Base-by-base conservation (phyloP, 23 red algal genomes). In the Cyanidium caldarium region DNA sequence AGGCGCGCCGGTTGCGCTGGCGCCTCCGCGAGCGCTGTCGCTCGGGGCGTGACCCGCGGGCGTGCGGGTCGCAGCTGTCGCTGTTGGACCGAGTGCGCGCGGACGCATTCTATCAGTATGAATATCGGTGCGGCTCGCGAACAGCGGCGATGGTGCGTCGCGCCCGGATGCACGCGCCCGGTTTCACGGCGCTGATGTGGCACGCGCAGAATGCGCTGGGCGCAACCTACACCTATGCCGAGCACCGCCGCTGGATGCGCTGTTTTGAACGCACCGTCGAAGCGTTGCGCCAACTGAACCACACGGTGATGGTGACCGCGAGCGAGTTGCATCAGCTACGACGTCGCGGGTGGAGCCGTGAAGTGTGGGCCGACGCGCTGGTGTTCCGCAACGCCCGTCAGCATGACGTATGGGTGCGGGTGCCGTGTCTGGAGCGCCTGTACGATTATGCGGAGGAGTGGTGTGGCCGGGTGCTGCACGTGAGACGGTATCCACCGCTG, bases 191-290 rank as follows among this genome's bases (percentile, higher is more conserved):
- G 21, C 61, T 86, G 25, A 73, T 78, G 51, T 86, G 82, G 82
- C 82, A 86, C 71, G 82, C 82, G 23, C 82, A 86, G 35, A 86
- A 86, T 34, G 67, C 73, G n/a, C 38, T 86, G 39, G 38, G 46
- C 28, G 33, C 72, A 2, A 72, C 75, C 13, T 65, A 70, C 65
- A 34, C 42, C 0, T 34, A 70, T 30, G 40, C 16, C 14, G 21
- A 45, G 16, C n/a, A 16, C 31, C 3, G n/a, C 21, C n/a, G 3
- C 7, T 65, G 58, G 26, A 69, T 81, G 35, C 38, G 33, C 1
- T 71, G 68, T 38, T 21, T 81, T 1, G 39, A 33, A 16, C 21
- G 10, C 23, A 42, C 44, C 0, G 51, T 86, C 0, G 34, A 66
- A 13, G 58, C 58, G 36, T 36, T 78, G 40, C 72, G 74, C 0